A percentile compares a stretch with the other conserved stretches of the same genome.
phyloP scores from a whole-genome alignment of 768 basidiomycete species.

The Leccinum variicolor region DNA sequence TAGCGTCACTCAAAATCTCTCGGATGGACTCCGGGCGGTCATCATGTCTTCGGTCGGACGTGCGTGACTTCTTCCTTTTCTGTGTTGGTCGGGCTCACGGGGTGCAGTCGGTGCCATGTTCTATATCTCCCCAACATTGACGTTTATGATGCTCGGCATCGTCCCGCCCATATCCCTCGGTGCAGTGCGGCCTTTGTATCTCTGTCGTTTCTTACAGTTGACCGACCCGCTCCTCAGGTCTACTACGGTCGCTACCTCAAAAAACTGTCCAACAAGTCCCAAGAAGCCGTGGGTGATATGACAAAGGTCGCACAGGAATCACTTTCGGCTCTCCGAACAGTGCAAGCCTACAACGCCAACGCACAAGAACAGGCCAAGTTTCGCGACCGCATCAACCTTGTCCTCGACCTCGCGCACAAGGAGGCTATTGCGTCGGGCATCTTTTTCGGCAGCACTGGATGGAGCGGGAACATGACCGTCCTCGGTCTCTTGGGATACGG shows the following conservation, averaged over 20 bases:
- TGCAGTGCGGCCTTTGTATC: conserved; percentile 44
- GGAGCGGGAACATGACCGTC: conserved; percentile 92
- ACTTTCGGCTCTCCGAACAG: conserved; percentile 80
- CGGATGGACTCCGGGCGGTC: conserved; percentile 76
- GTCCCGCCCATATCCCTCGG: conserved; percentile 87
- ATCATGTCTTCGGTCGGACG: conserved; percentile 94
- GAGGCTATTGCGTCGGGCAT: conserved; percentile 90
- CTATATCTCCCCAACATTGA: conserved; percentile 65
- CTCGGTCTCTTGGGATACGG: conserved; percentile 90
- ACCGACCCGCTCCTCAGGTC: conserved; percentile 48
- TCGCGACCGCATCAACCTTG: conserved; percentile 54
- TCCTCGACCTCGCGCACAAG: conserved; percentile 74
- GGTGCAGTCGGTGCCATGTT: not conserved
- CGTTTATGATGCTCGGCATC: conserved; percentile 87
- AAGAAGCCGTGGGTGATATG: conserved; percentile 96
- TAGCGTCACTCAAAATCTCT: conserved; percentile 72
- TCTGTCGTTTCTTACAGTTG: not conserved
- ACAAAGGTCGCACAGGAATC: conserved; percentile 88
- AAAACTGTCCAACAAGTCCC: conserved; percentile 85
- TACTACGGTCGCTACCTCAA: conserved; percentile 96
- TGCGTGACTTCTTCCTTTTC: conserved; percentile 38
- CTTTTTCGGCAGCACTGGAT: conserved; percentile 89
- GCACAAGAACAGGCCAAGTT: conserved; percentile 78
- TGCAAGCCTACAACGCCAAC: conserved; percentile 88
- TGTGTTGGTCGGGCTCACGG: not conserved